Conservation (phyloP, 805 yeast species). For the Debaryomyces maramus region DNA sequence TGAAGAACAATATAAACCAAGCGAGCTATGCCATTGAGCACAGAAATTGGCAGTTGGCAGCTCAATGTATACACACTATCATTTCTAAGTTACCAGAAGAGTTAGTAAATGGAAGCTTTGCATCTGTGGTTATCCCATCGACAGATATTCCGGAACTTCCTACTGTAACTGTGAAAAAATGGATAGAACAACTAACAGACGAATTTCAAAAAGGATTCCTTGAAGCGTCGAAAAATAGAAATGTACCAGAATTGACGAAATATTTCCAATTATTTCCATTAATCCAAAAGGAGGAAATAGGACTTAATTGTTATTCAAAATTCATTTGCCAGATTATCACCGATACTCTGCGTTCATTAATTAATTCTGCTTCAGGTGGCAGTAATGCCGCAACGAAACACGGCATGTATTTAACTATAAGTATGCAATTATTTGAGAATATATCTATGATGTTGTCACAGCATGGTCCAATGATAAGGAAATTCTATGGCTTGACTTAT, state of each 20-base stretch:
- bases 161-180: slow-evolving; percentile 48
- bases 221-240: slow-evolving; percentile 62
- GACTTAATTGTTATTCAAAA: slow-evolving; percentile 77
- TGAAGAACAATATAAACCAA: slow-evolving; percentile 64
- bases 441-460: slow-evolving; percentile 82
- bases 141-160: slow-evolving; percentile 85
- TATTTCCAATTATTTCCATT: slow-evolving; percentile 88
- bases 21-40: slow-evolving; percentile 69
- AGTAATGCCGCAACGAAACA: slow-evolving; percentile 25
- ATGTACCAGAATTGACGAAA: slow-evolving; percentile 69
- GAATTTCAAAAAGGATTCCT: slow-evolving; percentile 65
- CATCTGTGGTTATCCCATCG: slow-evolving; percentile 81
- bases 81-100: slow-evolving; percentile 50
- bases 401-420: slow-evolving; percentile 59
- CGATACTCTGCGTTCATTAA: slow-evolving; percentile 68
- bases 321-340: slow-evolving; percentile 85
- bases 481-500: slow-evolving; percentile 60
- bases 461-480: slow-evolving; percentile 75
- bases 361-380: slow-evolving; percentile 40
- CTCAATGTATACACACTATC: slow-evolving; percentile 54
- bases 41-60: slow-evolving; percentile 75
- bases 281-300: slow-evolving; percentile 68
- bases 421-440: slow-evolving; percentile 74
- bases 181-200: slow-evolving; percentile 58
- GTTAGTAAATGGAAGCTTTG: slow-evolving; percentile 63